Evolutionary conservation across 495 filamentous ascomycete species (phyloP), one percentile per base, ranked within the genome.

Genomic region (Annulohypoxylon moriforme): DNA sequence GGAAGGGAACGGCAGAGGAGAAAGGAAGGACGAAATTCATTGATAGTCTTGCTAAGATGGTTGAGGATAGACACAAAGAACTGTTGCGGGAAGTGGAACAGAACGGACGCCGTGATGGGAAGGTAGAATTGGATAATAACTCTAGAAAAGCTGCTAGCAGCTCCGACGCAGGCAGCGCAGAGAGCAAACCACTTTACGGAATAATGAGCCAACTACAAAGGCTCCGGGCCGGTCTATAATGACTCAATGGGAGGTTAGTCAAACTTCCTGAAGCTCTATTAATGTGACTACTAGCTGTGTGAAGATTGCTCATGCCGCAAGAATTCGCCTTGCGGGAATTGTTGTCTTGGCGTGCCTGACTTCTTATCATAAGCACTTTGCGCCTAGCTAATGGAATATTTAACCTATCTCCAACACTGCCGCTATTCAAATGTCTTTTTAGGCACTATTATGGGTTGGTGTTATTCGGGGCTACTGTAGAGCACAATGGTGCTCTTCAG

Each of bases 1-100:
- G 96, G 93, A 94, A 92, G 75, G 94, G 94, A 0, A 97, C 96
- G 16, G 91, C 92, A 0, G 96, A 98, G 84, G 96, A 97, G 71
- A 94, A 91, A 76, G 94, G 93, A 27, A 84, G 96, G 67, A 80
- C 81, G 10, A 91, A 88, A 61, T 93, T 98, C 76, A 89, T 99
- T 53, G 94, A 98, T 64, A 85, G 87, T 56, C 75, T 99, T 63
- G 89, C 88, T 38, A 84, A 86, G 84, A 81, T 85, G 81, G 85
- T 87, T 13, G 86, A 87, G 72, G 86, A 87, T 60, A 82, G 85
- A 67, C 85, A 85, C 38, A 75, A 86, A 75, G 89, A 91, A 55
- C 77, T 87, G 49, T 71, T 89, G 62, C 73, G 84, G 60, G 85
- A 87, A 52, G 74, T 84, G 60, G 83, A 88, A 57, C 78, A 79